These are phyloP conservation scores for Scheffersomyces amazonensis DNA, from an alignment of 805 yeast genomes.

Conservation along the genomic window DNA sequence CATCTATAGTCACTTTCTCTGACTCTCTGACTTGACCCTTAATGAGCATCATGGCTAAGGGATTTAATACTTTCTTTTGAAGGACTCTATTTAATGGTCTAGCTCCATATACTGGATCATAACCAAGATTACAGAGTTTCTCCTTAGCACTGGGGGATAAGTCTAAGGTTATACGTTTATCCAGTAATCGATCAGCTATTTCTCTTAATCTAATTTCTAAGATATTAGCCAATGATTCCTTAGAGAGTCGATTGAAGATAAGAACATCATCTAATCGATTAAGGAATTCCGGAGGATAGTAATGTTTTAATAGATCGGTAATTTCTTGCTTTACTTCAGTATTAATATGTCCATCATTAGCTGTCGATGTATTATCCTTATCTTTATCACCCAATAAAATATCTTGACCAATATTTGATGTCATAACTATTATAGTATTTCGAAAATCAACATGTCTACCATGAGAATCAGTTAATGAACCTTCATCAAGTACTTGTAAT, in stretches of 20 bases:
- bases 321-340: conserved; percentile 55
- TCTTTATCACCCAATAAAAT: conserved; percentile 64
- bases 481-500: conserved; percentile 93
- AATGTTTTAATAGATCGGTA: conserved; percentile 60
- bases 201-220: conserved; percentile 84
- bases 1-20: conserved; percentile 29
- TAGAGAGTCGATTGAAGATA: conserved; percentile 87
- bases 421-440: conserved; percentile 93
- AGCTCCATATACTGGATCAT: conserved; percentile 92
- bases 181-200: conserved; percentile 71
- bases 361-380: conserved; percentile 45
- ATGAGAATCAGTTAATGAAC: conserved; percentile 89
- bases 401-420: conserved; percentile 95
- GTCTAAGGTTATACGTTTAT: conserved; percentile 66
- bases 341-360: conserved; percentile 60
- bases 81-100: conserved; percentile 91
- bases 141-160: conserved; percentile 64
- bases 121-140: conserved; percentile 82
- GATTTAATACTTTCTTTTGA: conserved; percentile 81
- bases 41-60: conserved; percentile 77
- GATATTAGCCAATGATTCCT: conserved; percentile 67
- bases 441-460: conserved; percentile 94
- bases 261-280: conserved; percentile 93
- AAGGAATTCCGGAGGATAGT: conserved; percentile 93
- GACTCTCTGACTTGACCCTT: conserved; percentile 65